Evolutionary conservation across 805 yeast genomes (phyloP).

Genomic region (Candida wancherniae): DNA sequence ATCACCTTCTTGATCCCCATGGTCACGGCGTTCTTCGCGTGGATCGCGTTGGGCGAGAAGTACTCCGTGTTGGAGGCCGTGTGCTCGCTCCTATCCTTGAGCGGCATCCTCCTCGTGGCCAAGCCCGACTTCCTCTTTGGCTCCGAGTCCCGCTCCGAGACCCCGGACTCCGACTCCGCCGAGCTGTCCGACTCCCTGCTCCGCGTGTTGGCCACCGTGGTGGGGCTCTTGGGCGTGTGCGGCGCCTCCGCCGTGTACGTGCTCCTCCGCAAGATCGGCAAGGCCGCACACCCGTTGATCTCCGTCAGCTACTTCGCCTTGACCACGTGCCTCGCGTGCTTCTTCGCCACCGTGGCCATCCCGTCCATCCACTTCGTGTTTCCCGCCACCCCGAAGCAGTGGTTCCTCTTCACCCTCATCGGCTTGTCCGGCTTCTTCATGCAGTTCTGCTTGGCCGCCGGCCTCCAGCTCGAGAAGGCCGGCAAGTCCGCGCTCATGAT

Average conservation of each 20-base stretch:
- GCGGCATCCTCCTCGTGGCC: conserved; percentile 78
- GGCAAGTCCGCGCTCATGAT: conserved; percentile 70
- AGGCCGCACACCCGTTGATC: conserved; percentile 71
- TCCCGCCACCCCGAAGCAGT: conserved; percentile 60
- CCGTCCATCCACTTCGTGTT: conserved; percentile 58
- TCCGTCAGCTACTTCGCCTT: conserved; percentile 76
- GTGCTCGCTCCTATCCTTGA: conserved; percentile 63
- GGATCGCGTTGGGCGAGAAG: conserved; percentile 58
- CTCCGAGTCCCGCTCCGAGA: conserved; percentile 24
- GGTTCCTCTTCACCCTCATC: conserved; percentile 56
- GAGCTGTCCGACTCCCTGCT: conserved; percentile 52
- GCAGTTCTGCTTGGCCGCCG: conserved; percentile 77
- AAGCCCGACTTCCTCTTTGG: conserved; percentile 74
- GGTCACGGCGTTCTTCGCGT: conserved; percentile 70
- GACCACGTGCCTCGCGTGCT: conserved; percentile 51
- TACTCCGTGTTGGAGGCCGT: conserved; percentile 63
- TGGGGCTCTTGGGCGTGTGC: conserved; percentile 61
- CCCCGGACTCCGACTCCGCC: conserved; percentile 30
- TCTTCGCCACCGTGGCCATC: conserved; percentile 44
- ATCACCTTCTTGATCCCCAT: conserved; percentile 77
- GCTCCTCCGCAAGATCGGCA: conserved; percentile 69
- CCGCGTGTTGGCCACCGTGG: conserved; percentile 56
- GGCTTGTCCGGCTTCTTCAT: conserved; percentile 79
- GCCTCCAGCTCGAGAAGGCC: conserved; percentile 76
- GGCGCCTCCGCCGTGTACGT: conserved; percentile 71